Percentiles rank a stretch among this genome's conserved stretches.
Evolutionary conservation across 2,329 filamentous ascomycete species (phyloP).

Genomic region (Thermothelomyces thermophilus): DNA sequence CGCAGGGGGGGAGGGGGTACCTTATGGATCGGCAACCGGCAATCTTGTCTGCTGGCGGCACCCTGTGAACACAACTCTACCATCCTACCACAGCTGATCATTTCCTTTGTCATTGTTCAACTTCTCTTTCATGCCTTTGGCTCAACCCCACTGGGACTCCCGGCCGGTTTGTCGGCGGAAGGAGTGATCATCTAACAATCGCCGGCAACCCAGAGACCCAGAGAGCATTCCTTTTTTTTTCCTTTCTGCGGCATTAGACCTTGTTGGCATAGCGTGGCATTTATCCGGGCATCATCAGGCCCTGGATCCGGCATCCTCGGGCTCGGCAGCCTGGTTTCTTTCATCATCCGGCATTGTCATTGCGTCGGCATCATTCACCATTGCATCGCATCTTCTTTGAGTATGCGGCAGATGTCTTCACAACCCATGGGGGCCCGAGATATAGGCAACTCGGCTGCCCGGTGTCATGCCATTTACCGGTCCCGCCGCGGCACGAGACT

Average conservation of each 20-base stretch:
- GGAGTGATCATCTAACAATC: slow-evolving; percentile 20
- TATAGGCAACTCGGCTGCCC: neutral
- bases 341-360: slow-evolving; percentile 16
- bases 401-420: slow-evolving; percentile 11
- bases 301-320: slow-evolving; percentile 23
- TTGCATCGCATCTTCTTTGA: slow-evolving; percentile 8
- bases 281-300: slow-evolving; percentile 15
- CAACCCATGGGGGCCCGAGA: neutral
- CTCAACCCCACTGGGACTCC: neutral
- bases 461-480: slow-evolving; percentile 8
- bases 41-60: neutral
- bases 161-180: slow-evolving; percentile 11
- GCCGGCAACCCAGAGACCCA: slow-evolving; percentile 16
- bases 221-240: slow-evolving; percentile 20
- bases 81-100: slow-evolving; percentile 1
- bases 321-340: slow-evolving; percentile 14
- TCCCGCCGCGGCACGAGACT: slow-evolving; percentile 7
- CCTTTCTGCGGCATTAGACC: slow-evolving; percentile 22
- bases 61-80: neutral
- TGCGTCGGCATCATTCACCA: slow-evolving; percentile 11
- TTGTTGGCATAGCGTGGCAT: slow-evolving; percentile 25
- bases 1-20: neutral
- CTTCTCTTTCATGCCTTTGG: slow-evolving; percentile 6
- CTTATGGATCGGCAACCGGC: neutral
- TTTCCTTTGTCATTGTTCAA: slow-evolving; percentile 8